phyloP scores from a whole-genome alignment of 139 green algal species.

The Raphidocelis subcapitata region DNA sequence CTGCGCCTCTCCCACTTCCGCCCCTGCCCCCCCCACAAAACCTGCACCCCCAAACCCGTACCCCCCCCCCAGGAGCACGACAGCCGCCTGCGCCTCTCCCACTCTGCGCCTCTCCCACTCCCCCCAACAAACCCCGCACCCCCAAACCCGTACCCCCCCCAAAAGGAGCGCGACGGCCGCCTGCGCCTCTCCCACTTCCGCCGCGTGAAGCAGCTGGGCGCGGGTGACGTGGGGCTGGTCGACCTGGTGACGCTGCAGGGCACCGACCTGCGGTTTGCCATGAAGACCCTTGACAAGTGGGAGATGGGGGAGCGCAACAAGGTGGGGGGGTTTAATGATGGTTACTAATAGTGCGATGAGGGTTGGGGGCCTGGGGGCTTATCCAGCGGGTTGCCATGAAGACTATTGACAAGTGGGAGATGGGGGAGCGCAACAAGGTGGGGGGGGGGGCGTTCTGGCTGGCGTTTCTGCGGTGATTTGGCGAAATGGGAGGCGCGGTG shows the following conservation, averaged over 20 bases:
- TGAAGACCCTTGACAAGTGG: conserved; percentile 96
- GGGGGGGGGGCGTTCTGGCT: too few relatives aligned
- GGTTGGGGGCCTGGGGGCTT: too few relatives aligned
- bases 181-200: conserved; percentile 86
- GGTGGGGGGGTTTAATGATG: too few relatives aligned
- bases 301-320: conserved; percentile 99
- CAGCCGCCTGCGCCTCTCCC: too few relatives aligned
- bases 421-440: conserved; percentile 97
- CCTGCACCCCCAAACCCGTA: too few relatives aligned
- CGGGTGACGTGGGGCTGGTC: conserved; percentile 89
- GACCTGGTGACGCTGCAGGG: conserved; percentile 91
- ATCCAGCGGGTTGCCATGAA: conserved; percentile 90
- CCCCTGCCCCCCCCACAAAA: too few relatives aligned
- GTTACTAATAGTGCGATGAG: too few relatives aligned
- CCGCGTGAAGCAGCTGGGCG: conserved; percentile 86
- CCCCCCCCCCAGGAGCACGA: conserved; percentile 15
- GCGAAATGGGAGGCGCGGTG: too few relatives aligned
- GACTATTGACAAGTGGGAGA: conserved; percentile 96
- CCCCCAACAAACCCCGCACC: too few relatives aligned
- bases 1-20: conserved; percentile 60
- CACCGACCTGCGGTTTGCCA: conserved; percentile 77
- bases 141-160: too few relatives aligned
- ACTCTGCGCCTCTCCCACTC: too few relatives aligned
- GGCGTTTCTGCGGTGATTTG: too few relatives aligned
- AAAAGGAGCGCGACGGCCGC: conserved; percentile 58